Conservation (phyloP, 805 yeast species). For the Metschnikowia baotianmanensis region DNA sequence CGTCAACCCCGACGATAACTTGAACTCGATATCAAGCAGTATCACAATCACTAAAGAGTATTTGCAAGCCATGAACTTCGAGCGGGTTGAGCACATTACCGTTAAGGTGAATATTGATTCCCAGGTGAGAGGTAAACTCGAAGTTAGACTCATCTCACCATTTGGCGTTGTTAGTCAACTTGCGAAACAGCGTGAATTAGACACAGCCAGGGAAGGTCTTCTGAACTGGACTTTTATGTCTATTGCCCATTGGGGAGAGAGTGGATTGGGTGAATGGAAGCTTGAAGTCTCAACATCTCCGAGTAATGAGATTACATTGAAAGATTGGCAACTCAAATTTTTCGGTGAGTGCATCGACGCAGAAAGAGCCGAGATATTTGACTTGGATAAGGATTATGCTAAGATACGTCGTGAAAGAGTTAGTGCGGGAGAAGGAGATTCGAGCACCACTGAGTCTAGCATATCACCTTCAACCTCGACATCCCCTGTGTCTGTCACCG, state of each 20-base stretch:
- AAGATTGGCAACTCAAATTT: slow-evolving; percentile 72
- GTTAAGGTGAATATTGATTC: slow-evolving; percentile 72
- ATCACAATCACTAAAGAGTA: slow-evolving; percentile 46
- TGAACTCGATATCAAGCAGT: slow-evolving; percentile 26
- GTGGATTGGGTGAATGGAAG: slow-evolving; percentile 79
- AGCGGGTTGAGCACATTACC: slow-evolving; percentile 80
- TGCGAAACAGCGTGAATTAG: slow-evolving; percentile 65
- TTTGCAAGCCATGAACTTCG: slow-evolving; percentile 56
- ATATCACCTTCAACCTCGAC: neutral
- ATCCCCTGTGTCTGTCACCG: neutral
- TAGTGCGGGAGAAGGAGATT: slow-evolving; percentile 7
- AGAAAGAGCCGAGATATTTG: slow-evolving; percentile 55
- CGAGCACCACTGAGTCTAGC: slow-evolving; percentile 3
- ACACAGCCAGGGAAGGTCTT: slow-evolving; percentile 58
- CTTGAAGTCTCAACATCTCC: slow-evolving; percentile 53
- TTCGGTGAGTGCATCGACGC: slow-evolving; percentile 80
- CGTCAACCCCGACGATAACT: slow-evolving; percentile 12
- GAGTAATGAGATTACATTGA: slow-evolving; percentile 39
- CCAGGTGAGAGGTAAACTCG: slow-evolving; percentile 64
- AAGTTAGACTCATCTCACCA: slow-evolving; percentile 70
- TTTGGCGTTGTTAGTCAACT: slow-evolving; percentile 68
- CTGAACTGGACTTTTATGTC: slow-evolving; percentile 88
- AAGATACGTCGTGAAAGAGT: slow-evolving; percentile 31
- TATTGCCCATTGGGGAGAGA: slow-evolving; percentile 97
- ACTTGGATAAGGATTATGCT: slow-evolving; percentile 49